Percentiles rank a stretch among this genome's conserved stretches.
These are phyloP conservation scores for Prunus kanzakura DNA, from an alignment of 306 rosid genomes.

Conservation along the genomic window DNA sequence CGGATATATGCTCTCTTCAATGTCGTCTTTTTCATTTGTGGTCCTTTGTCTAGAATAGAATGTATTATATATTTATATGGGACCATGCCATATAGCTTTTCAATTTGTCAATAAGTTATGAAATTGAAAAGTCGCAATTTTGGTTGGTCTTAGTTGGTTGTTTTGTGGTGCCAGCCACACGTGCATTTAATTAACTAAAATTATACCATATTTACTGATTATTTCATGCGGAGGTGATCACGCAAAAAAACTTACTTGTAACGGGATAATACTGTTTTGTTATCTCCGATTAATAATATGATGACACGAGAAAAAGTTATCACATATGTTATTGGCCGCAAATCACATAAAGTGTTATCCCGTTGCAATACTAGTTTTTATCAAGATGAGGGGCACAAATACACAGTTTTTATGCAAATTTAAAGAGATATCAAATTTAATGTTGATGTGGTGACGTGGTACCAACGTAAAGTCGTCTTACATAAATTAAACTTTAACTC, in stretches of 20 bases:
- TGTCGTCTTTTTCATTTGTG: constrained; percentile 21
- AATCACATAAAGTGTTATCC: too few relatives aligned
- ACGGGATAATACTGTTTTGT: fast-evolving
- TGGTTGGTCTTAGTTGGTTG: neutral
- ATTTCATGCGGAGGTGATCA: too few relatives aligned
- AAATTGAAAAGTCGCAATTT: constrained; percentile 10
- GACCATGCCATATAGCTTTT: neutral
- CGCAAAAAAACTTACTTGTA: too few relatives aligned
- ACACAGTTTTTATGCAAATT: too few relatives aligned
- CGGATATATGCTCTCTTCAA: neutral
- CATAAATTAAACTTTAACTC: neutral
- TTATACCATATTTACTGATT: too few relatives aligned
- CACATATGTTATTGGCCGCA: fast-evolving
- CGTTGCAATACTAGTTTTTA: too few relatives aligned
- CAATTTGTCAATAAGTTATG: constrained; percentile 3
- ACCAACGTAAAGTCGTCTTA: neutral
- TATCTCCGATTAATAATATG: fast-evolving
- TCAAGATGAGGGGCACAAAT: too few relatives aligned
- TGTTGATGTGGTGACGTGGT: constrained; percentile 10
- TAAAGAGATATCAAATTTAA: too few relatives aligned
- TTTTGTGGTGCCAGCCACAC: too few relatives aligned
- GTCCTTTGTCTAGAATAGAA: constrained; percentile 22
- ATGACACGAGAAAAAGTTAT: too few relatives aligned
- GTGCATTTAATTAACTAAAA: too few relatives aligned
- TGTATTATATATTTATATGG: neutral